Base-by-base conservation (phyloP, 805 yeast species). In the Cyberlindnera maclurae region DNA sequence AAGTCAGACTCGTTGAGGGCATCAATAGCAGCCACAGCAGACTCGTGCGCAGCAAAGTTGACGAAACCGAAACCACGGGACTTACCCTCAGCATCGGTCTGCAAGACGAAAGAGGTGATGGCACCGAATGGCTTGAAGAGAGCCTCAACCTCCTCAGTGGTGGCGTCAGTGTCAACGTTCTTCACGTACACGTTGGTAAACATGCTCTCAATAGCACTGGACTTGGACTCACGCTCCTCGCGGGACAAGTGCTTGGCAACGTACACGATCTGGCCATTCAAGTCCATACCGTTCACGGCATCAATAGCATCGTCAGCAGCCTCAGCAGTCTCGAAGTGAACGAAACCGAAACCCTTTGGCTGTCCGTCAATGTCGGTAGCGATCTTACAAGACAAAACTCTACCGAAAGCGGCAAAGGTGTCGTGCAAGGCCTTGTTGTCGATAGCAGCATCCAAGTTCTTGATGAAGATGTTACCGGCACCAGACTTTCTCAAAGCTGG, bases 381-480 rank as follows among this genome's bases (percentile, higher is more conserved):
- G 61, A 93, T 93, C 77, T 93, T 93, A 73, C 96, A 87, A 39
- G 97, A 88, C 69, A 93, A 73, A 55, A 93, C 89, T 63, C 77
- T 82, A 65, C 98, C 98, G 60, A 93, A 93, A 43, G 95, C 95
- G 48, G 95, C 77, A 74, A 93, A 93, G 45, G 98, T 93, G 66
- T 93, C 98, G 70, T 89, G 95, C 59, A 93, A 77, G 57, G 96
- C 95, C 78, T 90, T 90, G 87, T 93, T 90, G 73, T 93, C 98
- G 59, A 93, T 93, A 59, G 86, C 95, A 45, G 96, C 94, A 68
- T 90, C 96, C 70, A 93, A 79, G 79, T 93, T 93, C 81, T 93
- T 93, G 73, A 93, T 90, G 79, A 83, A 93, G 52, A 93, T 81
- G 77, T 93, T 93, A 60, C 96, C 97, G 49, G 86, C 82, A 65